Percentiles rank a stretch among this genome's conserved stretches.
Evolutionary conservation across 441 rosid species (phyloP).

Genomic region (Eutrema salsugineum): DNA sequence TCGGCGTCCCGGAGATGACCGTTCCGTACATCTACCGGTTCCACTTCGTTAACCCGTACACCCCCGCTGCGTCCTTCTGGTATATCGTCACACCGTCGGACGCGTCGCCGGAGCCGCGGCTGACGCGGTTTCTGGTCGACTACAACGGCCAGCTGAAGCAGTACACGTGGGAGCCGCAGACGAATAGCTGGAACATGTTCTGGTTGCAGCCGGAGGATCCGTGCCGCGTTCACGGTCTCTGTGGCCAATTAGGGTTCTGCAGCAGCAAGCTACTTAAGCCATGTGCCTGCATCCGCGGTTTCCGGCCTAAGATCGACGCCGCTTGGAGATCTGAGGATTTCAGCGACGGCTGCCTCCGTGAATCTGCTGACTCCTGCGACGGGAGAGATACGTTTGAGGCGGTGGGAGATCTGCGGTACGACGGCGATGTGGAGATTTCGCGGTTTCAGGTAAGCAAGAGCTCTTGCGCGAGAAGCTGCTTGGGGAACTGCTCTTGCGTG

Average conservation of each 20-base stretch:
- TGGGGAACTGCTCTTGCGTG: slow-evolving; percentile 67
- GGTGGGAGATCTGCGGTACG: slow-evolving; percentile 45
- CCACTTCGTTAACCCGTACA: slow-evolving; percentile 53
- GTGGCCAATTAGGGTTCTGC: slow-evolving; percentile 72
- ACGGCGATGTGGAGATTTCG: slow-evolving; percentile 30
- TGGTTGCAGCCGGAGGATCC: slow-evolving; percentile 72
- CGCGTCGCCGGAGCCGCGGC: slow-evolving; percentile 34
- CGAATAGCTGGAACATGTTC: slow-evolving; percentile 63
- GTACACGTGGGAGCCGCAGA: slow-evolving; percentile 64
- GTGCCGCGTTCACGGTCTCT: slow-evolving; percentile 62
- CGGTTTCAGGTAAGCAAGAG: slow-evolving; percentile 43
- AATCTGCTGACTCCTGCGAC: slow-evolving; percentile 31
- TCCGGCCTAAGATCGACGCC: slow-evolving; percentile 37
- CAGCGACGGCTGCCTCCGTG: slow-evolving; percentile 55
- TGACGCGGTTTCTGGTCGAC: slow-evolving; percentile 56
- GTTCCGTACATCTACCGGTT: slow-evolving; percentile 67
- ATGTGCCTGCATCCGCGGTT: slow-evolving; percentile 63
- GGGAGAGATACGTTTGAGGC: slow-evolving; percentile 44
- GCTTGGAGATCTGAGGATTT: slow-evolving; percentile 57
- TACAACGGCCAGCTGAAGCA: slow-evolving; percentile 57
- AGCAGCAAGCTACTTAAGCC: slow-evolving; percentile 32
- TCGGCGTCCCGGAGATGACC: slow-evolving; percentile 74
- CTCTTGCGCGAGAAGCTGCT: slow-evolving; percentile 51
- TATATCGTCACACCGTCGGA: slow-evolving; percentile 49
- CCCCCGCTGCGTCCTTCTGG: slow-evolving; percentile 59